Conservation (phyloP, 768 basidiomycete species). For the Crassisporium funariophilum region DNA sequence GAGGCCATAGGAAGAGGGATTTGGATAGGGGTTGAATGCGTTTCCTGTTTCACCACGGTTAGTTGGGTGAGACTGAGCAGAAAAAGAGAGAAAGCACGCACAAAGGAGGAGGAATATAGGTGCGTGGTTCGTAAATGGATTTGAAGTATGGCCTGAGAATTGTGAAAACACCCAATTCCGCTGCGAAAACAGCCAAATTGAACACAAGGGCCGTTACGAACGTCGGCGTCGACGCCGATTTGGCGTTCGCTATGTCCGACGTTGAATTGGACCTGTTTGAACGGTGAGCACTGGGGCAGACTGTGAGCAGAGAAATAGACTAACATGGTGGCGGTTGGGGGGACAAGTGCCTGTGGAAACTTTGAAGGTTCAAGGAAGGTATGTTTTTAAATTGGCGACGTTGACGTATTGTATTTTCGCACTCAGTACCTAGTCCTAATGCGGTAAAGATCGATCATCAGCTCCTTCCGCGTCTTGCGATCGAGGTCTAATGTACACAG, state of each 20-base stretch:
- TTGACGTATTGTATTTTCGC: too few species aligned
- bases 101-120: conserved; percentile 55
- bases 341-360: too few species aligned
- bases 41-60: conserved; percentile 42
- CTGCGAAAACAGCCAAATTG: conserved; percentile 73
- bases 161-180: conserved; percentile 78
- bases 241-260: conserved; percentile 43
- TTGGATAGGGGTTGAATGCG: conserved; percentile 55
- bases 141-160: conserved; percentile 83
- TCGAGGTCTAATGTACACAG: too few species aligned
- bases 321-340: too few species aligned
- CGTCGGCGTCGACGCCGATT: conserved; percentile 68
- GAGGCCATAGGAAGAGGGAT: conserved; percentile 64
- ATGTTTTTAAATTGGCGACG: too few species aligned
- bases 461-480: too few species aligned
- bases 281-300: too few species aligned
- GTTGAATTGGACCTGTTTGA: too few species aligned
- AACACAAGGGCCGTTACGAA: conserved; percentile 87
- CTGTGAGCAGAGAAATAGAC: too few species aligned
- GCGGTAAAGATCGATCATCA: too few species aligned
- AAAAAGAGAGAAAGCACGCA: conserved; percentile 25
- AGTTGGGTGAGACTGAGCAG: not conserved
- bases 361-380: too few species aligned
- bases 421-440: too few species aligned
- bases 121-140: conserved; percentile 86